Evolutionary conservation across 73 alveolate genomes (phyloP), one percentile per base, ranked within the genome.

Genomic region (Paramecium pentaurelia): DNA sequence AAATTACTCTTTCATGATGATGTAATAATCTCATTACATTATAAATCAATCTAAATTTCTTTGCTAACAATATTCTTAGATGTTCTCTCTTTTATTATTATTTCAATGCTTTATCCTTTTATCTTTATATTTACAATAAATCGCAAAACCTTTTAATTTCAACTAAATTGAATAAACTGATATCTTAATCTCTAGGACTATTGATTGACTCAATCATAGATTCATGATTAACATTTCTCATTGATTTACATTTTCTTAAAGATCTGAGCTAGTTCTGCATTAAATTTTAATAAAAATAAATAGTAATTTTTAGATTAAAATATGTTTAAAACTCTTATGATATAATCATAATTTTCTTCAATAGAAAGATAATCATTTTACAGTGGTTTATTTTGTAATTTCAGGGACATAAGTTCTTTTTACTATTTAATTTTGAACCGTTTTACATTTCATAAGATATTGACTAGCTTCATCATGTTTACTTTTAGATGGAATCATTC

Each of bases 101-200:
- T 64, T 64, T 64, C 30, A 12, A 64, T 32, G 84, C 84, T 64
- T 64, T 64, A 64, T 64, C 49, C 84, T 64, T 64, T 64, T 64
- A 64, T 64, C 84, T 64, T 64, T 64, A 64, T 64, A 28, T 64
- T 64, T 64, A 64, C 51, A 64, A 64, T 64, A 64, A 32, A 64
- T 28, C 51, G 84, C 84, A 64, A 64, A 64, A 64, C 84, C 84
- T 64, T 64, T 64, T 64, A 25, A 64, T 12, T 64, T 64, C 84
- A 60, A 60, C 20, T 0, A 60, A 30, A 27, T 60, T 27, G 28
- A 64, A 64, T 32, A 64, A 11, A 22, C 49, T 25, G 49, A 34
- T 32, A 16, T 64, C 47, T 25, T 32, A 34, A 64, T 64, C 84
- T 64, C 84, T 64, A 12, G 84, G 84, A 6, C 49, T 64, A 14